These are phyloP conservation scores for Populus hybrid DNA, from an alignment of 441 rosid genomes.

Conservation along the genomic window DNA sequence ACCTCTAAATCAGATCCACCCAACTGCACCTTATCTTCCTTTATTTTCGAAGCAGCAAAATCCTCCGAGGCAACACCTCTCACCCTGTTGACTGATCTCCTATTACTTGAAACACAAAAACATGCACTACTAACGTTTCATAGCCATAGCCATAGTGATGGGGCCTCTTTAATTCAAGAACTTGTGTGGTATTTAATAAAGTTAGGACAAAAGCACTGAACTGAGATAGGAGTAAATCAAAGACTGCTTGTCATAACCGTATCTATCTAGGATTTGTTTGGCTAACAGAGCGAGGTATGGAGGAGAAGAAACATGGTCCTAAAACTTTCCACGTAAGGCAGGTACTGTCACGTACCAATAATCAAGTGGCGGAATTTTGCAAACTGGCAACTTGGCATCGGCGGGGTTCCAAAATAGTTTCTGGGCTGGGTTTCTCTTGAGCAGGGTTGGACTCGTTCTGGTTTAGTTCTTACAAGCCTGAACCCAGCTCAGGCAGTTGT, in stretches of 20 bases:
- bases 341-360: not conserved
- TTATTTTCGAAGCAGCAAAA: constrained; percentile 30
- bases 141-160: constrained; percentile 36
- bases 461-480: not conserved
- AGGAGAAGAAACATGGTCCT: not conserved
- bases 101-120: constrained; percentile 26
- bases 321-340: not conserved
- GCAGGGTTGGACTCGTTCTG: not conserved
- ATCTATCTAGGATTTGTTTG: no score
- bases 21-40: constrained; percentile 55
- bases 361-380: not conserved
- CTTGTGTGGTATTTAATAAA: not conserved
- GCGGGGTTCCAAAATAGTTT: not conserved
- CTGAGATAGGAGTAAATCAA: not conserved
- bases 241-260: no score
- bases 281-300: no score
- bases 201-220: not conserved
- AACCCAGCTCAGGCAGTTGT: not conserved
- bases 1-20: constrained; percentile 86
- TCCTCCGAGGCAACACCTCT: constrained; percentile 59
- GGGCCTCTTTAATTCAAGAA: not conserved
- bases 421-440: not conserved
- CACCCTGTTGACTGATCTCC: constrained; percentile 24
- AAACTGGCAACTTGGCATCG: not conserved
- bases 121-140: constrained; percentile 44